Evolutionary conservation across 306 rosid species (phyloP), one percentile per base, ranked within the genome.

Genomic region (Lablab purpureus): DNA sequence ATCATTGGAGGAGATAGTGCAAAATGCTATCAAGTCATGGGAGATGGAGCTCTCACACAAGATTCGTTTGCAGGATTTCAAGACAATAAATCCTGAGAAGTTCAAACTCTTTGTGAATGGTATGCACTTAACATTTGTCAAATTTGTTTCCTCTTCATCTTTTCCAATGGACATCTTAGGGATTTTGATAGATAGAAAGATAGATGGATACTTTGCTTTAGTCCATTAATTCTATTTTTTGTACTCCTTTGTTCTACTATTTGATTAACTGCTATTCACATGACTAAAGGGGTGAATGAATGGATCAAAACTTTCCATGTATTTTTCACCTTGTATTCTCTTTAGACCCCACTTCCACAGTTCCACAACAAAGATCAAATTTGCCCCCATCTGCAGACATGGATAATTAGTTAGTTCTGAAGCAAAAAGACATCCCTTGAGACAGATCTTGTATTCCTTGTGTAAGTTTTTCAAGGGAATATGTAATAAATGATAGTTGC

Each of bases 1-100:
- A 25, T 91, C 97, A 32, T 72, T 89, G 7, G 97, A 91, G 71
- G 92, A 88, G 78, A 84, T 50, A 19, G 93, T 89, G 9, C 97
- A 91, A 65, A 89, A 91, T 60, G 87, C 87, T 37, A 32, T 89
- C 10, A 82, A 82, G 32, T 69, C 82, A 70, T 82, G 82, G 78
- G 85, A 82, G 59, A 82, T 82, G 85, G 85, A 82, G 40, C 69
- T 82, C 45, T 76, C 85, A 25, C 82, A 82, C 69, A 82, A 82
- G 71, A 82, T 23, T 27, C 74, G 85, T 17, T 70, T 76, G 45
- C 78, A 70, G 74, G 85, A 82, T 10, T 76, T 82, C 72, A 70
- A 41, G 63, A 82, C 85, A 41, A 82, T 82, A 13, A 82, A 82
- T 41, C 85, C 82, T 18, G 52, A 82, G 2, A 82, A 76, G 51